Evolutionary conservation across 169 alveolate species (phyloP), one percentile per base, ranked within the genome.

Genomic region (Babesia ovata): DNA sequence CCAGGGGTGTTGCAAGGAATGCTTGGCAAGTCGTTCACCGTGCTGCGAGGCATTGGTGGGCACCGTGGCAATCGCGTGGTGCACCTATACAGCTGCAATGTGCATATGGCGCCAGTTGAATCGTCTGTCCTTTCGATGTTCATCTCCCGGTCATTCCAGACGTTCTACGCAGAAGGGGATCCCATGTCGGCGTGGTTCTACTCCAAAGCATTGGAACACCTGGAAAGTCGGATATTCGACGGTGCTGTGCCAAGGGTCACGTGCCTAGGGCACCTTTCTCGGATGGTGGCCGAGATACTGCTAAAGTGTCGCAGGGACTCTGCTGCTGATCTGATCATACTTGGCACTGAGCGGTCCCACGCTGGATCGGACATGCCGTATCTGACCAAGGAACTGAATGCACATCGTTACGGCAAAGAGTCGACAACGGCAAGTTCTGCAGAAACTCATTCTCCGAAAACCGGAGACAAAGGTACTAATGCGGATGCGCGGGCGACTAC

Each of bases 111-210:
- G 19, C 88, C 88, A 19, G 74, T 81, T 14, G 85, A 81, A 29
- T 58, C 83, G 12, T 67, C 59, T 28, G 76, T 65, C 12, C 67
- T 81, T 22, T 73, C 84, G 21, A 81, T 81, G 88, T 59, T 81
- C 52, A 50, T 81, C 53, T 22, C 78, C 16, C 45, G 49, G 19
- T 65, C 76, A 8, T 72, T 71, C 53, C 44, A 45, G 66, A 63
- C 66, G 22, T 81, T 81, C 42, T 72, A 72, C 48, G 61, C 60
- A 4, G 58, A 81, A n/a, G 84, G 88, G 16, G 88, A 81, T 67
- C 88, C 88, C 4, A 72, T 60, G 65, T 53, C 75, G 22, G 69
- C 88, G 42, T 81, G 88, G 88, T 73, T 81, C 72, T 81, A 72
- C 39, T 79, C 88, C 49, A 45, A 54, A 33, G 84, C 88, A 49